Evolutionary conservation across 2,329 filamentous ascomycete species (phyloP).

Genomic region (Stagonosporopsis chrysanthemi): DNA sequence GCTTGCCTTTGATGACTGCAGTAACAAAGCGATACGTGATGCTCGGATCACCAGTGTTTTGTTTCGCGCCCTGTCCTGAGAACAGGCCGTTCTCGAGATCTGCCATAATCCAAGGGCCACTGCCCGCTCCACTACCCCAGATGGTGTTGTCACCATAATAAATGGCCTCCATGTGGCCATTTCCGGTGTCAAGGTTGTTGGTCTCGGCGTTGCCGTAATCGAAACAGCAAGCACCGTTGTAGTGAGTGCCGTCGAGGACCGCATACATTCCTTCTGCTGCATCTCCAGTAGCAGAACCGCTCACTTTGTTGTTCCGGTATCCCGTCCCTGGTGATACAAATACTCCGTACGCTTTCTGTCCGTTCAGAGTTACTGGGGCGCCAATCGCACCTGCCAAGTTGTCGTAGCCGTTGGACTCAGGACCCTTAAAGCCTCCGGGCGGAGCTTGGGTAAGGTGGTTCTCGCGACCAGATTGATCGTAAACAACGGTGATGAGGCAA

Average conservation of each 20-base stretch:
- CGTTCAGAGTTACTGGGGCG: conserved; percentile 67
- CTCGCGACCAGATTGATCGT: conserved; percentile 68
- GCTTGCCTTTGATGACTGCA: conserved; percentile 63
- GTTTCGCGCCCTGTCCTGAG: conserved; percentile 57
- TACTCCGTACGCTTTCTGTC: conserved; percentile 69
- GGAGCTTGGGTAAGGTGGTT: conserved; percentile 71
- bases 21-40: conserved; percentile 65
- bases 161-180: conserved; percentile 73
- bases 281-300: conserved; percentile 63
- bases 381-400: conserved; percentile 66
- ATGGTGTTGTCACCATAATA: conserved; percentile 65
- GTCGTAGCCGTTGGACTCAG: conserved; percentile 65
- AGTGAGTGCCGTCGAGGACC: conserved; percentile 66
- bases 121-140: conserved; percentile 66
- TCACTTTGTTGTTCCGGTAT: conserved; percentile 66
- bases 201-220: conserved; percentile 56
- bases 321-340: conserved; percentile 68
- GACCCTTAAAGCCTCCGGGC: conserved; percentile 64
- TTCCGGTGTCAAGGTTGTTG: conserved; percentile 58
- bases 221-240: conserved; percentile 63
- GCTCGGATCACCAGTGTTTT: conserved; percentile 62
- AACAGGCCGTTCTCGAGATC: conserved; percentile 73
- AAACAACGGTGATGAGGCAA: conserved; percentile 69
- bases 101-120: conserved; percentile 72
- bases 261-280: conserved; percentile 67